Base-by-base conservation (phyloP, 345 rosid species). In the Murraya koenigii region DNA sequence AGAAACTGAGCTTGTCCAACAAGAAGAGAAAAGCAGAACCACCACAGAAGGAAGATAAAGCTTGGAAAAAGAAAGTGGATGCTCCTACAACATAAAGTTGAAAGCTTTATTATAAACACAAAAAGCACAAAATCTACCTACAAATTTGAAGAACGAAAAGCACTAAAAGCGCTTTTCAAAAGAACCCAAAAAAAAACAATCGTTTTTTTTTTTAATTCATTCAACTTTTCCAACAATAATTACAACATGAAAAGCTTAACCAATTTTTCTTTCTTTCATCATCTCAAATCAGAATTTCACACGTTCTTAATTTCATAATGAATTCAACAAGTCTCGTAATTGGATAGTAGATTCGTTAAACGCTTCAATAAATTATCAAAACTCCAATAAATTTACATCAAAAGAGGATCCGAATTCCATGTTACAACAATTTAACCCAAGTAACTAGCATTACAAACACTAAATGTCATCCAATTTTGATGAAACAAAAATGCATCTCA, bases 401-500 rank as follows among this genome's bases (percentile, higher is more conserved):
- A 8, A 58, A 58, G 13, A 58, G 25, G 14, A 58, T 23, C 14
- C 61, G 26, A n/a, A 58, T 58, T 58, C 1, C 56, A 52, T 1
- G 7, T 52, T 5, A 17, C 56, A 49, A 5, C 55, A 49, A 49
- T 19, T 49, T 49, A 49, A 49, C 55, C 55, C 55, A 22, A 58
- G 61, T 8, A 52, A 52, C 56, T 17, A 17, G 56, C 13, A 58
- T 58, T 23, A 8, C 13, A 2, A 2, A 58, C 7, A n/a, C 9
- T 8, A 2, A 58, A n/a, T 58, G 26, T n/a, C 0, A 2, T 2
- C 61, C 26, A 58, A n/a, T 58, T 58, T 58, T 58, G 11, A 58
- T n/a, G 39, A n/a, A 38, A 39, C 54, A 38, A 61, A 44, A 60
- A 36, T 47, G 8, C 62, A 54, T 33, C 65, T 87, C 83, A 86